These are phyloP conservation scores for Aleurites moluccanus DNA, from an alignment of 441 rosid species.

Conservation along the genomic window DNA sequence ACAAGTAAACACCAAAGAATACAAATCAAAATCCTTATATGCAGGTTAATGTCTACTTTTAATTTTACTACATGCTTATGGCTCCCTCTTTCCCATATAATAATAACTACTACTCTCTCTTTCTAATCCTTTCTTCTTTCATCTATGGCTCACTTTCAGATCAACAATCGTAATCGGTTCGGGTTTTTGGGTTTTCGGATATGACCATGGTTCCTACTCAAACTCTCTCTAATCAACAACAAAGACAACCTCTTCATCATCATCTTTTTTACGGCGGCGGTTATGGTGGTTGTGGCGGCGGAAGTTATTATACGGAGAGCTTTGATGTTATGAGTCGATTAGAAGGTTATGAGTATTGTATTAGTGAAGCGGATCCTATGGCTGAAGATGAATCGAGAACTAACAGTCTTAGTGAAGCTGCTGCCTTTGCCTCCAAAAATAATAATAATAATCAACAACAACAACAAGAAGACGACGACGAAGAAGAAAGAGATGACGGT, in stretches of 20 bases:
- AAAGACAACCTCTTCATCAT: slow-evolving; percentile 22
- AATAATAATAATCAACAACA: slow-evolving; percentile 12
- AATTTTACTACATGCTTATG: slow-evolving; percentile 39
- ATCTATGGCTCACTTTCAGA: slow-evolving; percentile 48
- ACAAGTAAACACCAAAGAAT: slow-evolving; percentile 34
- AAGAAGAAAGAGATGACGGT: slow-evolving; percentile 40
- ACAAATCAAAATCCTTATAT: slow-evolving; percentile 42
- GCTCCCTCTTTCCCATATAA: slow-evolving; percentile 47
- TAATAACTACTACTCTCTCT: slow-evolving; percentile 3
- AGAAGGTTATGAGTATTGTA: slow-evolving; percentile 39
- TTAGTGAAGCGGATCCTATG: slow-evolving; percentile 45
- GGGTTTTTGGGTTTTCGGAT: slow-evolving; percentile 38
- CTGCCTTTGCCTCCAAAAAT: slow-evolving; percentile 57
- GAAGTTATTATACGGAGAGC: slow-evolving; percentile 30
- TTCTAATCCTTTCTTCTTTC: slow-evolving; percentile 7
- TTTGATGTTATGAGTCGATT: slow-evolving; percentile 42
- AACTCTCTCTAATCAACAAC: slow-evolving; percentile 32
- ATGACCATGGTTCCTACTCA: slow-evolving; percentile 77
- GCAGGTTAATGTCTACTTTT: slow-evolving; percentile 45
- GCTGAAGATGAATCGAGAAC: slow-evolving; percentile 85
- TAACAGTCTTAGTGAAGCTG: slow-evolving; percentile 45
- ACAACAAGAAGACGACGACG: background rate
- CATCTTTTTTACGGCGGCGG: slow-evolving; percentile 24
- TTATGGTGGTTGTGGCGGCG: slow-evolving; percentile 33
- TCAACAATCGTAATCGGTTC: slow-evolving; percentile 15